phyloP scores from a whole-genome alignment of 129 eudicot genomes.

The Mikania micrantha region DNA sequence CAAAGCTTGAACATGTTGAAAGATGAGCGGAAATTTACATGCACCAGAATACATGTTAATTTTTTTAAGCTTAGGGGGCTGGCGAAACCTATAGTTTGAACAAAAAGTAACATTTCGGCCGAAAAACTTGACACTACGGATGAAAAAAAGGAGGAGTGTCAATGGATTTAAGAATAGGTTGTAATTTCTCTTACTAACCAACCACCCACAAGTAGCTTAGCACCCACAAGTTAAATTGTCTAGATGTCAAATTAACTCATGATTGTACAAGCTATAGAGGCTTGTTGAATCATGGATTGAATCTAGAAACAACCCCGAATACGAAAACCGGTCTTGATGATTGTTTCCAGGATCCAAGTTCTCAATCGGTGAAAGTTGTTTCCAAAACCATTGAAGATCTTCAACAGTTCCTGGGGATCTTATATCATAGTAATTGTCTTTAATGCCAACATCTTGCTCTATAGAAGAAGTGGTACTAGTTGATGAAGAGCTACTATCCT shows the following conservation, averaged over 20 bases:
- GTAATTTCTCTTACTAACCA: not conserved
- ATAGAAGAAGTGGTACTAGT: not conserved
- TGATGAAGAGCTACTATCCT: not conserved
- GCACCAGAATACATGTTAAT: too few relatives aligned
- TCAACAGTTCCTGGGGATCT: constrained; percentile 9
- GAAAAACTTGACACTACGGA: too few relatives aligned
- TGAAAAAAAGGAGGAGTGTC: too few relatives aligned
- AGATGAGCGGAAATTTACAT: too few relatives aligned
- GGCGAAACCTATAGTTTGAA: too few relatives aligned
- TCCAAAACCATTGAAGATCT: constrained; percentile 25
- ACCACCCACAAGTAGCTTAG: constrained; percentile 1
- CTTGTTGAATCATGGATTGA: constrained; percentile 3
- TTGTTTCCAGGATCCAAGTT: constrained; percentile 4
- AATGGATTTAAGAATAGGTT: too few relatives aligned
- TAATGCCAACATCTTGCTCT: not conserved
- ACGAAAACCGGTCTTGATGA: not conserved
- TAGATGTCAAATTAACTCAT: constrained; percentile 7
- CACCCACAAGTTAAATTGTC: not conserved
- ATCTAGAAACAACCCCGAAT: constrained; percentile 12
- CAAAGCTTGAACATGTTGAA: too few relatives aligned
- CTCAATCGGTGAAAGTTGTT: constrained; percentile 18
- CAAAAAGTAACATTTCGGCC: too few relatives aligned
- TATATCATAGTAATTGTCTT: not conserved
- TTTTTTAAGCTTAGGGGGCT: too few relatives aligned
- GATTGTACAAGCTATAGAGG: not conserved